phyloP scores from a whole-genome alignment of 208 protist species.

The Trypanosoma theileri region DNA sequence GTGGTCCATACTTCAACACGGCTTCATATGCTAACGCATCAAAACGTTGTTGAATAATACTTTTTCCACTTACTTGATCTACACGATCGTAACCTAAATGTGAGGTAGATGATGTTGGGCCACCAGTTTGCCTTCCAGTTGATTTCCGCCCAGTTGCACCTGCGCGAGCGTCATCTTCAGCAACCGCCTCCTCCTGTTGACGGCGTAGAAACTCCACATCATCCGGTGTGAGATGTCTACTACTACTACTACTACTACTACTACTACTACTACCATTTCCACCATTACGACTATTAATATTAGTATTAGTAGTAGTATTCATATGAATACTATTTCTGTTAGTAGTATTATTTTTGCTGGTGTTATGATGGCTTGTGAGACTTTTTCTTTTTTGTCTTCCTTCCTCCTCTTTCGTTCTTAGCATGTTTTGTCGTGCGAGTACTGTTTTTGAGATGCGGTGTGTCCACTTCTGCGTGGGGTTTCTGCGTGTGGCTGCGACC shows the following conservation, averaged over 20 bases:
- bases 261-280: too few relatives aligned
- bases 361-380: too few relatives aligned
- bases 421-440: conserved; percentile 3
- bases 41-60: conserved; percentile 69
- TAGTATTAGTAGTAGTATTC: too few relatives aligned
- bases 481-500: conserved; percentile 19
- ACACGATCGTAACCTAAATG: conserved; percentile 47
- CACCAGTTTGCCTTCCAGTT: background rate
- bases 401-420: conserved; percentile 1
- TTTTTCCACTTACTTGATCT: conserved; percentile 53
- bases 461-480: conserved; percentile 21
- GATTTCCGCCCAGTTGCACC: background rate
- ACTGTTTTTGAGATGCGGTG: conserved; percentile 10
- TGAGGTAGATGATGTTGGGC: background rate
- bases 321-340: too few relatives aligned
- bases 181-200: conserved; percentile 10
- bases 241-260: background rate
- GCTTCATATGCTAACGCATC: conserved; percentile 56
- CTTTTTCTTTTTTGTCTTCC: too few relatives aligned
- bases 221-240: background rate
- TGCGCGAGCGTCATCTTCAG: background rate
- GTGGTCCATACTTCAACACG: conserved; percentile 71
- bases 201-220: conserved; percentile 18
- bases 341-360: too few relatives aligned
- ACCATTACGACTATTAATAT: too few relatives aligned